Evolutionary conservation across 2,329 filamentous ascomycete genomes (phyloP).

Genomic region (Colletotrichum endophyticum): DNA sequence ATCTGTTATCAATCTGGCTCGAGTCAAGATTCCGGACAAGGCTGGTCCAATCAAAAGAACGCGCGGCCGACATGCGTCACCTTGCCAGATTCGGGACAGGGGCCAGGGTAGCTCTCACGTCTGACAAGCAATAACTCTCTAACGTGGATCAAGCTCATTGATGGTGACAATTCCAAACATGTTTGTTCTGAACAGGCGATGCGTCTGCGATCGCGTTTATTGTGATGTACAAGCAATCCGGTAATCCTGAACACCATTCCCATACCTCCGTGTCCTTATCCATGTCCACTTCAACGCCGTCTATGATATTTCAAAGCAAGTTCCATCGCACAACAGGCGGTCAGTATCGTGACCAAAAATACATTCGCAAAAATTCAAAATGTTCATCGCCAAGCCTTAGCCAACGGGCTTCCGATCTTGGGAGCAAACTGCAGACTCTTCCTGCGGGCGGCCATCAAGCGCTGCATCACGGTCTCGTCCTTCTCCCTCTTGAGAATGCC

Average conservation of each 20-base stretch:
- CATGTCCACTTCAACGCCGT: background rate
- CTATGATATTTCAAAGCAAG: background rate
- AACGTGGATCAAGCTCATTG: background rate
- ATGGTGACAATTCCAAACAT: background rate
- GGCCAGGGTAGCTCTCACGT: background rate
- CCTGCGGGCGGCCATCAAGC: constrained; percentile 73
- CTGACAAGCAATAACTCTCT: background rate
- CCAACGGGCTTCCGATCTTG: constrained; percentile 74
- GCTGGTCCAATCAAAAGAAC: constrained; percentile 13
- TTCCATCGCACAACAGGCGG: background rate
- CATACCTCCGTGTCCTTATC: background rate
- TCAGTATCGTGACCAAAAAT: background rate
- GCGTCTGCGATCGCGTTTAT: background rate
- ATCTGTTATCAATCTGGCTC: constrained; percentile 3
- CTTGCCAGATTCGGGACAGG: constrained; percentile 8
- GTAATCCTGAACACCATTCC: constrained; percentile 1
- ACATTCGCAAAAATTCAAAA: background rate
- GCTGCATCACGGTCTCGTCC: constrained; percentile 62
- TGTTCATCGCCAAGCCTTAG: constrained; percentile 55
- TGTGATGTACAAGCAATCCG: constrained; percentile 8
- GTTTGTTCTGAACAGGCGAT: background rate
- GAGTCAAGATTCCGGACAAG: constrained; percentile 6
- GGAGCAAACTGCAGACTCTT: constrained; percentile 82
- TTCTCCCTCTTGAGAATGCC: constrained; percentile 54
- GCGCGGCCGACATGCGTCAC: constrained; percentile 15